Conservation (phyloP, 2,329 filamentous ascomycete genomes). For the Hymenoscyphus linearis region DNA sequence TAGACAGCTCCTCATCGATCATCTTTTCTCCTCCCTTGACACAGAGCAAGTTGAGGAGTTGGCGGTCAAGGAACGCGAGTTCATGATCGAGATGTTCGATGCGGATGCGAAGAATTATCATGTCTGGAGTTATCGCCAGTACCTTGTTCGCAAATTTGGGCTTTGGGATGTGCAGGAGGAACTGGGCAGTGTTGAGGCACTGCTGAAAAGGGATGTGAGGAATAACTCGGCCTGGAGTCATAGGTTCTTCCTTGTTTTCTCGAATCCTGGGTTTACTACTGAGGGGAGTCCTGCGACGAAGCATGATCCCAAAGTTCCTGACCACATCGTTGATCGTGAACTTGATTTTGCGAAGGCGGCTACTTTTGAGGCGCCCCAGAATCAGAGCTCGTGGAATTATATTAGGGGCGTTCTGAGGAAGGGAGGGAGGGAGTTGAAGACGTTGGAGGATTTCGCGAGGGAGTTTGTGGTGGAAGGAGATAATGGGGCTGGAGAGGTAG, state of each 20-base stretch:
- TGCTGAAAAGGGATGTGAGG: slow-evolving; percentile 75
- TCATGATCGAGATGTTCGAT: slow-evolving; percentile 74
- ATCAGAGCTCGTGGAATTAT: slow-evolving; percentile 93
- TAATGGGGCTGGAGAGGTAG: slow-evolving; percentile 41
- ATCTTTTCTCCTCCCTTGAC: slow-evolving; percentile 51
- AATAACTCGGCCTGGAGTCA: slow-evolving; percentile 99
- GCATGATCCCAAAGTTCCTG: slow-evolving; percentile 52
- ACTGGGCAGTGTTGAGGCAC: slow-evolving; percentile 62
- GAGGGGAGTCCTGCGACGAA: slow-evolving; percentile 44
- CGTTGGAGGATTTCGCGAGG: slow-evolving; percentile 43
- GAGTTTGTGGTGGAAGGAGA: slow-evolving; percentile 47
- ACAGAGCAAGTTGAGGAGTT: slow-evolving; percentile 50
- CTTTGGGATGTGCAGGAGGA: slow-evolving; percentile 58
- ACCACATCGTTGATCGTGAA: slow-evolving; percentile 66
- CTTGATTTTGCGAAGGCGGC: slow-evolving; percentile 67
- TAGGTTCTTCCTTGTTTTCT: slow-evolving; percentile 88
- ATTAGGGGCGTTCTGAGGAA: slow-evolving; percentile 70
- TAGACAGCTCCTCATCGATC: slow-evolving; percentile 59
- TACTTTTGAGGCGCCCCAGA: slow-evolving; percentile 79
- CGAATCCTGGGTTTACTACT: slow-evolving; percentile 49
- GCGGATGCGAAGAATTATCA: slow-evolving; percentile 97
- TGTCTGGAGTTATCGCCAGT: slow-evolving; percentile 92
- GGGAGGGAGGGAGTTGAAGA: slow-evolving; percentile 47
- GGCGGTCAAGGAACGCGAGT: slow-evolving; percentile 63
- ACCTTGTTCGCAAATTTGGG: slow-evolving; percentile 58